Conservation (phyloP, 306 rosid species). For the Dalbergia oliveri region DNA sequence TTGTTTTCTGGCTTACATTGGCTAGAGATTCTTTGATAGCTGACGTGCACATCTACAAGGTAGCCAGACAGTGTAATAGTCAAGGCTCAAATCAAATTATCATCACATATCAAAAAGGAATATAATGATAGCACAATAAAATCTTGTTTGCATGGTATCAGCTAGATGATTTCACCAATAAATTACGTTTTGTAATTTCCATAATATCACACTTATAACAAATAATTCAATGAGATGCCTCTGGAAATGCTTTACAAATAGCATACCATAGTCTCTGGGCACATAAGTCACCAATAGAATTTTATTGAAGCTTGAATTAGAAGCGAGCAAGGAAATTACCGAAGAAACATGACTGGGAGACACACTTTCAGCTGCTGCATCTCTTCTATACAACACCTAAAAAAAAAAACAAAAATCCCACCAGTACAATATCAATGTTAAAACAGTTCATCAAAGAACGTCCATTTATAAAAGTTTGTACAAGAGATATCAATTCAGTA, state of each 20-base stretch:
- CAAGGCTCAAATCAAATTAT: constrained; percentile 26
- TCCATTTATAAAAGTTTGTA: neutral
- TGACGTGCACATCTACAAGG: constrained; percentile 83
- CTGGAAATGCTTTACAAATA: neutral
- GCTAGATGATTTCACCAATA: constrained; percentile 6
- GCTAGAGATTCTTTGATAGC: constrained; percentile 86
- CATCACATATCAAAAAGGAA: constrained; percentile 17
- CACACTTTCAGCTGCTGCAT: constrained; percentile 55
- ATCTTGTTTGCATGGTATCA: neutral
- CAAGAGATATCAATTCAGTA: neutral
- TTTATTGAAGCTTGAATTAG: constrained; percentile 4
- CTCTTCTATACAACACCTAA: constrained; percentile 76
- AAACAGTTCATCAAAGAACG: constrained; percentile 12
- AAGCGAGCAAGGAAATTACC: constrained; percentile 59
- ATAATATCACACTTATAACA: constrained; percentile 22
- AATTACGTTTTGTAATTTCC: neutral
- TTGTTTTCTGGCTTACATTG: constrained; percentile 79
- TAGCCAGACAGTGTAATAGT: constrained; percentile 12
- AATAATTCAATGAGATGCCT: neutral
- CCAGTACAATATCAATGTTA: constrained; percentile 14
- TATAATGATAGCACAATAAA: neutral
- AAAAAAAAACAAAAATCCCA: neutral
- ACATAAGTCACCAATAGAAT: constrained; percentile 3
- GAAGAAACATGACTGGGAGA: constrained; percentile 66
- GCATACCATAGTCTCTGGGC: neutral